A percentile compares a stretch with the other conserved stretches of the same genome.
Conservation (phyloP, 2,329 filamentous ascomycete genomes). For the Aspergillus eucalypticola region DNA sequence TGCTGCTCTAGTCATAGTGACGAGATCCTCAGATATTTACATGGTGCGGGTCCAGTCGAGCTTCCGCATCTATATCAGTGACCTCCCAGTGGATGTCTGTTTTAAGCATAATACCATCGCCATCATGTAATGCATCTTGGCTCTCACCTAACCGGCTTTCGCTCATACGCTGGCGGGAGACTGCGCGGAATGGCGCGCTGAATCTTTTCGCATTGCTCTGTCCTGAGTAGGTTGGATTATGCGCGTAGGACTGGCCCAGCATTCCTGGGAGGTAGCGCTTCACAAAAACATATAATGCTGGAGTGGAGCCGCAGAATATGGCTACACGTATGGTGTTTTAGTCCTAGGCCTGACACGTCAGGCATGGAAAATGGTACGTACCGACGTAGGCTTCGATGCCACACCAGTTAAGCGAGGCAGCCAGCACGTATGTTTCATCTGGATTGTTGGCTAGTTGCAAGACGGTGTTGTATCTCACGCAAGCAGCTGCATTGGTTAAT, state of each 20-base stretch:
- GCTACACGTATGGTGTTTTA: conserved; percentile 3
- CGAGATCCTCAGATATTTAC: background rate
- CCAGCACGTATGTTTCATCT: conserved; percentile 19
- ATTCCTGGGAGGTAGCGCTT: conserved; percentile 9
- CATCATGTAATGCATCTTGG: background rate
- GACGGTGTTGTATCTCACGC: conserved; percentile 20
- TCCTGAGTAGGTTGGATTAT: background rate
- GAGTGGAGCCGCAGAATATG: conserved; percentile 20
- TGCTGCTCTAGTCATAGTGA: no score
- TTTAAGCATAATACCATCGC: conserved; percentile 15
- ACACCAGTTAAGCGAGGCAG: conserved; percentile 22
- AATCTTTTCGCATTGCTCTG: background rate
- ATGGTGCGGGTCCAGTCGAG: background rate
- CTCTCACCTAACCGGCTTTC: background rate
- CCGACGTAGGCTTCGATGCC: conserved; percentile 20
- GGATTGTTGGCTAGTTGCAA: conserved; percentile 7
- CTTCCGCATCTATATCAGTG: background rate
- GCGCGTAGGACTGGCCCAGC: conserved; percentile 1
- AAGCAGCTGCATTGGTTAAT: conserved; percentile 11
- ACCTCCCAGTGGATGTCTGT: conserved; percentile 15
- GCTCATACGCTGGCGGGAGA: background rate
- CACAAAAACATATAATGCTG: conserved; percentile 13
- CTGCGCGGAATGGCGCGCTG: background rate
- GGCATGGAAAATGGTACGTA: background rate
- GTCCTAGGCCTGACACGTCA: background rate